These are phyloP conservation scores for Zoysia pacifica DNA, from an alignment of 176 grass and related monocot genomes.

Conservation along the genomic window DNA sequence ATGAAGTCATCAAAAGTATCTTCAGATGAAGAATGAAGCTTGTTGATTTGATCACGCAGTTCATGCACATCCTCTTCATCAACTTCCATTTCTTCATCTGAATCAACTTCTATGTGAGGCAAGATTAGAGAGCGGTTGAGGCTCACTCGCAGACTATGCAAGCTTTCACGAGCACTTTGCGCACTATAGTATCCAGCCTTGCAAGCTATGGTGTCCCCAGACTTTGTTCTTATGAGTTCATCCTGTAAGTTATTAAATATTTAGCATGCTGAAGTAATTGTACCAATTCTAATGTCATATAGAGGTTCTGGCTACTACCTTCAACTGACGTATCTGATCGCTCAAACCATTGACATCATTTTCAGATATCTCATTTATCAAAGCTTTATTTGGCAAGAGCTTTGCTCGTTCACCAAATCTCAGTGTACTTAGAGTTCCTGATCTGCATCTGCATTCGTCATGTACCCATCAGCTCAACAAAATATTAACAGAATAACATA, in stretches of 20 bases:
- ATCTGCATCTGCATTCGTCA: slow-evolving; percentile 65
- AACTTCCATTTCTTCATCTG: slow-evolving; percentile 82
- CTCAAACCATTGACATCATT: slow-evolving; percentile 95
- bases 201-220: slow-evolving; percentile 39
- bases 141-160: slow-evolving; percentile 79
- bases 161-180: slow-evolving; percentile 72
- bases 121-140: slow-evolving; percentile 88
- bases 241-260: slow-evolving; percentile 62
- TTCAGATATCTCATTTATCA: slow-evolving; percentile 97
- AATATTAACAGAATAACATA: slow-evolving; percentile 19
- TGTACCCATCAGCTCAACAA: slow-evolving; percentile 17
- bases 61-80: slow-evolving; percentile 84
- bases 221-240: slow-evolving; percentile 92
- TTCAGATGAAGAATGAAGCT: slow-evolving; percentile 74
- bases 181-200: slow-evolving; percentile 61
- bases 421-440: slow-evolving; percentile 83
- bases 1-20: slow-evolving; percentile 61
- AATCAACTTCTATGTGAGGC: slow-evolving; percentile 69
- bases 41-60: slow-evolving; percentile 71
- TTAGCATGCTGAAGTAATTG: slow-evolving; percentile 26
- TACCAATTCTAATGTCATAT: slow-evolving; percentile 28
- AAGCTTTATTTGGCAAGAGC: slow-evolving; percentile 79
- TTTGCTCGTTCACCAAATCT: slow-evolving; percentile 92
- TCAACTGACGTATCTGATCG: slow-evolving; percentile 94
- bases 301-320: slow-evolving; percentile 48